Conservation (phyloP, 306 rosid species). For the Ormosia semicastrata region DNA sequence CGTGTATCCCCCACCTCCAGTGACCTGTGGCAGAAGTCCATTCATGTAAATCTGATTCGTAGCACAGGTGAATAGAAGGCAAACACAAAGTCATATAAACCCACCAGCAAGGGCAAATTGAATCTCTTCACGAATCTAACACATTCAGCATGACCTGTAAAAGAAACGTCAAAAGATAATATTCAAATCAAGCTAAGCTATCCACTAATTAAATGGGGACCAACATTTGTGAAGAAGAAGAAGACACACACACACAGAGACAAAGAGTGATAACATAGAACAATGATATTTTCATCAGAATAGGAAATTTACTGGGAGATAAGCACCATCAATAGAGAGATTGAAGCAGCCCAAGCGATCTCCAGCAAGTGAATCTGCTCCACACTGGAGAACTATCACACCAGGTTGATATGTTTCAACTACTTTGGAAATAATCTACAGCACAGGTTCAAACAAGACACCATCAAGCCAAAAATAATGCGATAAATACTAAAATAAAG, state of each 20-base stretch:
- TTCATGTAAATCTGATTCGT: conserved; percentile 18
- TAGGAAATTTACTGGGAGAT: conserved; percentile 51
- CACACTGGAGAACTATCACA: conserved; percentile 96
- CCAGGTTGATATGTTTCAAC: conserved; percentile 96
- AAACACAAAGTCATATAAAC: conserved; percentile 29
- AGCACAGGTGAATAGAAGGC: conserved; percentile 8
- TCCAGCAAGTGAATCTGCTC: conserved; percentile 99
- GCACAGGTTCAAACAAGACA: conserved; percentile 12
- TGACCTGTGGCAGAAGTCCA: conserved; percentile 58
- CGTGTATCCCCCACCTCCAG: conserved; percentile 99
- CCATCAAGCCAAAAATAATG: conserved; percentile 24
- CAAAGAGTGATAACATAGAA: not conserved
- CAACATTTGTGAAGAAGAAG: conserved; percentile 1
- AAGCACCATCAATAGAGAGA: conserved; percentile 99
- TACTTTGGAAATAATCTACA: conserved; percentile 93
- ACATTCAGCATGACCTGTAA: conserved; percentile 93
- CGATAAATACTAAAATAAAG: not conserved
- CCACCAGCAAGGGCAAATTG: conserved; percentile 93
- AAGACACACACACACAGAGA: not conserved
- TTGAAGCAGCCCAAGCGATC: conserved; percentile 99
- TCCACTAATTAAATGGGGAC: not conserved
- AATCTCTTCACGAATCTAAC: conserved; percentile 91
- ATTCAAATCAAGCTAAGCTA: conserved; percentile 11
- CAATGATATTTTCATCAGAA: conserved; percentile 9
- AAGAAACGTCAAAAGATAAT: conserved; percentile 29